These are phyloP conservation scores for Rhododendron williamsianum DNA, from an alignment of 148 eudicot genomes.

Conservation along the genomic window DNA sequence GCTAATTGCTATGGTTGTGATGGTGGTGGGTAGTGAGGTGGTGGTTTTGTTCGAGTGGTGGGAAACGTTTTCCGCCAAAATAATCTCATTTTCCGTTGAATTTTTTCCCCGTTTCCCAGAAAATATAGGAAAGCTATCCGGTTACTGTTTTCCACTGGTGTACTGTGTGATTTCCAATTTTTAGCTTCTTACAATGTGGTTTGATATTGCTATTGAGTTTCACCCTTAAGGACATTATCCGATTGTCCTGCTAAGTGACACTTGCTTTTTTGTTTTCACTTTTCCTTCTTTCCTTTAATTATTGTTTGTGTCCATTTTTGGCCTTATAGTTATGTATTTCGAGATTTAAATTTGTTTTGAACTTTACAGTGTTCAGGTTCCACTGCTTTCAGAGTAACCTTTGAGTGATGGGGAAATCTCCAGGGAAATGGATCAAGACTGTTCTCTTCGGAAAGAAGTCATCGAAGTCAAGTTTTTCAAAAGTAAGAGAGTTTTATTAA, in stretches of 20 bases:
- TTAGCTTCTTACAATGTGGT: not conserved
- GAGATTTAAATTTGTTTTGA: not conserved
- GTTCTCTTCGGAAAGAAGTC: conserved; percentile 35
- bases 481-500: conserved; percentile 30
- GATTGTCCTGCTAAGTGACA: not conserved
- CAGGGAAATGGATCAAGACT: conserved; percentile 22
- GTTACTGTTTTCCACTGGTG: not conserved
- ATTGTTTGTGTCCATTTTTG: not conserved
- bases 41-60: not conserved
- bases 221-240: not conserved
- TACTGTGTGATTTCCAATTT: not conserved
- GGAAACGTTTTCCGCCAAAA: not conserved
- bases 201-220: not conserved
- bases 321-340: not conserved
- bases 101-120: not conserved
- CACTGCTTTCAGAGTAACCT: conserved; percentile 13
- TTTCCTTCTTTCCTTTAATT: not conserved
- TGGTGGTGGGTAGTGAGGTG: not conserved
- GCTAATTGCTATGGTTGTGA: not conserved
- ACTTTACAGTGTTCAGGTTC: conserved; percentile 23
- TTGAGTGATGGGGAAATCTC: conserved; percentile 21
- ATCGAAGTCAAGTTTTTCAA: conserved; percentile 32
- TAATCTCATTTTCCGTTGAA: not conserved
- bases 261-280: not conserved
- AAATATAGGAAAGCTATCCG: not conserved